Evolutionary conservation across 176 grass and related monocot genomes (phyloP), one percentile per base, ranked within the genome.

Genomic region (Aegilops tauschii): DNA sequence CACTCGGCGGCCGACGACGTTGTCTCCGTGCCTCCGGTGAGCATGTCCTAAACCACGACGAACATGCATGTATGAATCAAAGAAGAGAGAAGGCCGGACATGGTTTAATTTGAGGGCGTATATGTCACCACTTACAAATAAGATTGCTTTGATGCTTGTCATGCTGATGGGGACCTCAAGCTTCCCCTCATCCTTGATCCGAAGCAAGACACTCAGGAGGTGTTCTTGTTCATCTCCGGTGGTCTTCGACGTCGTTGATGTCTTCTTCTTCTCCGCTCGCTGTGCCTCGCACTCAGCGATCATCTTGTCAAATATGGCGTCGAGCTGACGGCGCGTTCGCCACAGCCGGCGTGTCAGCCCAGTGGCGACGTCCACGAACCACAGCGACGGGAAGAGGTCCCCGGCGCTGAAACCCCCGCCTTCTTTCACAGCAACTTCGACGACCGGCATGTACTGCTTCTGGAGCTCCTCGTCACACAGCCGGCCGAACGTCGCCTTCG

Each of bases 1-100:
- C 54, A 59, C 18, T 59, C 54, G 18, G 54, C 18, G 54, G 54
- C 54, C 7, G 54, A 59, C 54, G 54, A 59, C 54, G 54, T 59
- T 59, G 54, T 59, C 54, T 59, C 54, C 54, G 54, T 59, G 18
- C 54, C 54, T 59, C 54, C 54, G 54, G 10, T 20, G 47, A 90
- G 81, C 21, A 86, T 10, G 34, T 88, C 71, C 70, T 88, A 14
- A 34, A 76, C 23, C 17, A 59, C 7, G 17, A 59, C 18, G 18
- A 59, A 3, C 54, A 59, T 9, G 39, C 54, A 58, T 11, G 40
- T 42, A 42, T 59, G 54, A 59, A 21, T 21, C 18, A 59, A 59
- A 59, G 18, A 59, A 59, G 7, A 17, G 50, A 2, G 7, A 54
- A 54, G 16, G 50, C 50, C 50, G 50, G 5, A 21, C 17, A 59